Conservation (phyloP, 2,329 filamentous ascomycete species). For the Penicillium sp. region DNA sequence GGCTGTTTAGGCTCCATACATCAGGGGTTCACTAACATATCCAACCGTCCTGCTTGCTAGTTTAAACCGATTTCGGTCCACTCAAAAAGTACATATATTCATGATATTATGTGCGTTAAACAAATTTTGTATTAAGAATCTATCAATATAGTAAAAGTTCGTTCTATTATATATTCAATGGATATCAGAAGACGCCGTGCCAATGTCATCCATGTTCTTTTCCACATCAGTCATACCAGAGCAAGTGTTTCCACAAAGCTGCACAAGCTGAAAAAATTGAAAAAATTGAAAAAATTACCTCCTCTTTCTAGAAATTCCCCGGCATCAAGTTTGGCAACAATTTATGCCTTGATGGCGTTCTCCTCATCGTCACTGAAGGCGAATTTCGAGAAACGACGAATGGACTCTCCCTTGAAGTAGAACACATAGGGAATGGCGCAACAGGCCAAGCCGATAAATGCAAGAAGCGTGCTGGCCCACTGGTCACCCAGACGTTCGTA, state of each 20-base stretch:
- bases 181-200: neutral
- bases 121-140: neutral
- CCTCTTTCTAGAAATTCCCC: neutral
- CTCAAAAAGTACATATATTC: neutral
- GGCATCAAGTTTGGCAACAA: neutral
- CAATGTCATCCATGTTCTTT: neutral
- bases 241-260: neutral
- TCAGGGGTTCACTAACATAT: neutral
- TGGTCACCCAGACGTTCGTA: slow-evolving; percentile 68
- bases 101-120: neutral
- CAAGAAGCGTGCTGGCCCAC: slow-evolving; percentile 72
- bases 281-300: neutral
- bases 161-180: neutral
- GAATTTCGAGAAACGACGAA: slow-evolving; percentile 67
- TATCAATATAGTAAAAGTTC: neutral
- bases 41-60: neutral
- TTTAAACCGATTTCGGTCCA: neutral
- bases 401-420: slow-evolving; percentile 70
- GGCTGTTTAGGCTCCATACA: neutral
- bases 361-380: slow-evolving; percentile 64
- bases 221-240: slow-evolving; percentile 5
- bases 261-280: neutral
- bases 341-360: slow-evolving; percentile 23
- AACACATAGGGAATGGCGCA: slow-evolving; percentile 82
- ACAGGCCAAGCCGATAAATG: slow-evolving; percentile 71